Evolutionary conservation across 208 protist species (phyloP).

Genomic region (Crithidia sp.): DNA sequence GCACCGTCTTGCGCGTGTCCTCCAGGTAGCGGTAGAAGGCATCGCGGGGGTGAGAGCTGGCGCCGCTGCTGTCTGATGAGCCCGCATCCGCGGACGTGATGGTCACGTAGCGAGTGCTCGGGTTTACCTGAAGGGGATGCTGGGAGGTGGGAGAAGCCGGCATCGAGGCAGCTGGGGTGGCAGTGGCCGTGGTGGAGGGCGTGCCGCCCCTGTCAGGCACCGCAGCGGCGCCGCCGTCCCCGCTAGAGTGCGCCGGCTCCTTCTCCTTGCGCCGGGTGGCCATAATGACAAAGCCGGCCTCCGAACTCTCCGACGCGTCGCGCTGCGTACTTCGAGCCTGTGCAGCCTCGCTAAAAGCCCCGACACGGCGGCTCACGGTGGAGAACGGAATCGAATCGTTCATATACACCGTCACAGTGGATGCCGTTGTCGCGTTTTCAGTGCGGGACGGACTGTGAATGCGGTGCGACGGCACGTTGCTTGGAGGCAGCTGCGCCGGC

Average conservation of each 20-base stretch:
- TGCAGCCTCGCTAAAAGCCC: neutral
- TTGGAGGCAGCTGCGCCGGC: neutral
- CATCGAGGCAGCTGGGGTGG: too few species aligned
- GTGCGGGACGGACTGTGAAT: neutral
- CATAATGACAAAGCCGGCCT: neutral
- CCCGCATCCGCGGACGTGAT: too few species aligned
- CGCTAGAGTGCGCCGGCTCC: neutral
- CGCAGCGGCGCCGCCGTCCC: too few species aligned
- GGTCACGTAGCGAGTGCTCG: too few species aligned
- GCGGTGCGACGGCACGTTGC: constrained; percentile 7
- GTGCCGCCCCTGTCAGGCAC: too few species aligned
- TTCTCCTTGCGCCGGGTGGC: constrained; percentile 1
- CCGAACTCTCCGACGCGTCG: neutral
- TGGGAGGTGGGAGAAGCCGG: too few species aligned
- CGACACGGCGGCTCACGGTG: neutral
- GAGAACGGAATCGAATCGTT: neutral
- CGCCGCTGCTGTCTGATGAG: neutral
- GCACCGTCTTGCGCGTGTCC: constrained; percentile 16
- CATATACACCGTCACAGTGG: neutral
- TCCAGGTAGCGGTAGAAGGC: constrained; percentile 28
- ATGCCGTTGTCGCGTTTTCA: neutral
- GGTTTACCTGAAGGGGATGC: too few species aligned
- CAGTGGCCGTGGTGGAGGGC: too few species aligned
- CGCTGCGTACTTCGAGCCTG: too few species aligned
- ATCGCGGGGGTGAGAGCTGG: neutral